Evolutionary conservation across 129 eudicot species (phyloP).

Genomic region (Pulicaria dysenterica): DNA sequence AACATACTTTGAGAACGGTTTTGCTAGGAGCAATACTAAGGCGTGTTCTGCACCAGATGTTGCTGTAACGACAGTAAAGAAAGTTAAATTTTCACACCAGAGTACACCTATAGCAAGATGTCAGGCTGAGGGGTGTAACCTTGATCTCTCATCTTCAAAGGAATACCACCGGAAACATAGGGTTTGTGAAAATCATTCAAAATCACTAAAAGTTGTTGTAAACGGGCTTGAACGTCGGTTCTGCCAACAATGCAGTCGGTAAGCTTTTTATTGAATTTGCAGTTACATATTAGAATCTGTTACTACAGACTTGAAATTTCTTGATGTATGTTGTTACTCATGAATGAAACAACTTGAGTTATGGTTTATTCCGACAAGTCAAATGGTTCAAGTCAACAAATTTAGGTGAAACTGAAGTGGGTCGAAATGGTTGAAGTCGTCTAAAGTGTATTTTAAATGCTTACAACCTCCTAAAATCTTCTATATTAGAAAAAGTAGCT

Average conservation of each 20-base stretch:
- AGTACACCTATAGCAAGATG: constrained; percentile 48
- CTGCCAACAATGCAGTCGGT: constrained; percentile 99
- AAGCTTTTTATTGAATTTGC: constrained; percentile 29
- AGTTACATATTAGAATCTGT: constrained; percentile 9
- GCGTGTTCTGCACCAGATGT: constrained; percentile 36
- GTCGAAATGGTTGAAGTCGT: not conserved
- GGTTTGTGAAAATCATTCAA: constrained; percentile 89
- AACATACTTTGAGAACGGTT: constrained; percentile 74
- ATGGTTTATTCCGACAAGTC: not conserved
- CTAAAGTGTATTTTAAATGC: not conserved
- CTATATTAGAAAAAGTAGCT: not conserved
- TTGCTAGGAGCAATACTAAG: constrained; percentile 40
- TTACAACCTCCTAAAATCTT: not conserved
- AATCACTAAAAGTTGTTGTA: constrained; percentile 65
- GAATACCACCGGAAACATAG: constrained; percentile 89
- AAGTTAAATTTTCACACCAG: constrained; percentile 52
- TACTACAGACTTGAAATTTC: constrained; percentile 18
- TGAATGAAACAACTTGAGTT: not conserved
- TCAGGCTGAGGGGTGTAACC: constrained; percentile 89
- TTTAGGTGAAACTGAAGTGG: not conserved
- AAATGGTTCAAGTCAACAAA: not conserved
- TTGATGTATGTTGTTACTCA: not conserved
- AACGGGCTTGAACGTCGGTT: constrained; percentile 83
- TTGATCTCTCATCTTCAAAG: constrained; percentile 83
- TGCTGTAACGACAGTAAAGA: constrained; percentile 50